Evolutionary conservation across 345 rosid species (phyloP).

Genomic region (Syzygium aqueum): DNA sequence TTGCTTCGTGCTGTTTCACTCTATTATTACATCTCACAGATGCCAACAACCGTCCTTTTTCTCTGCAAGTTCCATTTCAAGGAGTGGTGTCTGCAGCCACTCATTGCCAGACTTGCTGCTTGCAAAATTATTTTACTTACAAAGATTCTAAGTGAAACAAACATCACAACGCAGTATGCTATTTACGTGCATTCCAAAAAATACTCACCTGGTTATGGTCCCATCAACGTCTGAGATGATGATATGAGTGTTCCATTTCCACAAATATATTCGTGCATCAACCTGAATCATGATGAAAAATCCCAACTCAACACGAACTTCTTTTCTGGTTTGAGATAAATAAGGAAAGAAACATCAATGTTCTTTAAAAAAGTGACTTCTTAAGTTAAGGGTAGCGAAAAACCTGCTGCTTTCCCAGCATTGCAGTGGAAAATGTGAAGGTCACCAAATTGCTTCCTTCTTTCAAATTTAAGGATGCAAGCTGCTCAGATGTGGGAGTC

Average conservation of each 20-base stretch:
- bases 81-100: background rate
- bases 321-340: background rate
- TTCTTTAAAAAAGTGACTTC: background rate
- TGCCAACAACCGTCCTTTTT: background rate
- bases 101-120: background rate
- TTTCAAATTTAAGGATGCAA: constrained; percentile 70
- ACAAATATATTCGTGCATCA: constrained; percentile 81
- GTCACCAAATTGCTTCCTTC: constrained; percentile 67
- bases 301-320: background rate
- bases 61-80: background rate
- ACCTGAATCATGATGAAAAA: constrained; percentile 38
- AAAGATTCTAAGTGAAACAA: background rate
- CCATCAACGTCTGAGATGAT: constrained; percentile 99
- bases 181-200: background rate
- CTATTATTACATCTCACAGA: background rate
- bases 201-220: constrained; percentile 79
- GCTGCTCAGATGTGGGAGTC: constrained; percentile 82
- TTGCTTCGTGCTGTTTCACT: background rate
- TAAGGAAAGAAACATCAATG: background rate
- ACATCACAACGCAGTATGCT: background rate
- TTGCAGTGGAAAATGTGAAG: constrained; percentile 81
- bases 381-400: constrained; percentile 2
- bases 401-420: constrained; percentile 93
- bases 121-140: background rate
- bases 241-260: constrained; percentile 92